Base-by-base conservation (phyloP, 345 rosid genomes). In the Gossypium australe region DNA sequence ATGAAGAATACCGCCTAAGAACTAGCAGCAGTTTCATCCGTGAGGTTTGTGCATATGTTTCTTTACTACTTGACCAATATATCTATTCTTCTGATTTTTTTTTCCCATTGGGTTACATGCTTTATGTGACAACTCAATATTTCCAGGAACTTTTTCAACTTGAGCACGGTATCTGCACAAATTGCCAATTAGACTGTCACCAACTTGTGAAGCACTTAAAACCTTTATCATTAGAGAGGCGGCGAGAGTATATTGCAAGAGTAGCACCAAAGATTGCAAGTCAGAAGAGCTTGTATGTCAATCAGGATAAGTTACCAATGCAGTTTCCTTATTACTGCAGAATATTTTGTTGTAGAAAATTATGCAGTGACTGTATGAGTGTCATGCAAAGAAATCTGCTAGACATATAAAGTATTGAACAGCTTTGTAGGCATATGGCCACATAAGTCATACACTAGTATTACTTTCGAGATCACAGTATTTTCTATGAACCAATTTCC, bases 101-200 rank as follows among this genome's bases (percentile, higher is more conserved):
- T 43, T 17, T 14, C 1, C 10, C 20, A n/a, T 74, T 27, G 3
- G 17, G 27, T 6, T 62, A 45, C 25, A 10, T 73, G 49, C 55
- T 47, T 73, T 13, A 24, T 62, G 17, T 67, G 67, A 71, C 64
- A 27, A 17, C 66, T 55, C 64, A 47, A 61, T 47, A 78, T 61
- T 79, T 84, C 68, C 89, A 94, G 98, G 97, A 89, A 80, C 97
- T 94, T 83, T 94, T 92, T 71, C 86, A 80, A 82, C 82, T 92
- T 75, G 98, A 94, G 76, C 90, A 84, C 79, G 98, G 98, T 20
- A 67, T 91, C 48, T 94, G 98, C 85, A 78, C 92, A 43, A 92
- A 83, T 81, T 92, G 98, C 85, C 89, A 81, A 57, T 79, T 94
- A 77, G 94, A 94, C 81, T 92, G 98, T 80, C 98, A 92, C 86